A percentile compares a stretch with the other conserved stretches of the same genome.
phyloP scores from a whole-genome alignment of 805 yeast species.

The Kuraishia borneana region DNA sequence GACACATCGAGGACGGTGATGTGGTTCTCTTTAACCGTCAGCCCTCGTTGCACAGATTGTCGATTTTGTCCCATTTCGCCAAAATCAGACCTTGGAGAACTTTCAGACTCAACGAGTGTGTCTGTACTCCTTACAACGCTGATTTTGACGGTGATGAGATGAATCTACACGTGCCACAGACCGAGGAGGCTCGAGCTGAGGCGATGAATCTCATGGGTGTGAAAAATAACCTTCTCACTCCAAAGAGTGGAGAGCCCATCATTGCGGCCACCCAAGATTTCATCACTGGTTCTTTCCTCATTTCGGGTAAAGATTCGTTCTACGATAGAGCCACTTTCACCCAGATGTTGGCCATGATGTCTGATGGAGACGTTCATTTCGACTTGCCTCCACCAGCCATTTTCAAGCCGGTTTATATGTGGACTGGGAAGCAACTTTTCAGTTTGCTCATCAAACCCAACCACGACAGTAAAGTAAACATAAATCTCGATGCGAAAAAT shows the following conservation, averaged over 20 bases:
- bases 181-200: constrained; percentile 97
- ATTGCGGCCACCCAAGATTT: constrained; percentile 99
- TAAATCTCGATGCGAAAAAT: constrained; percentile 89
- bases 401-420: constrained; percentile 74
- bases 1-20: constrained; percentile 97
- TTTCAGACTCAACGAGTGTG: constrained; percentile 94
- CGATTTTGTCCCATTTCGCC: constrained; percentile 92
- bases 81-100: constrained; percentile 98
- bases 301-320: constrained; percentile 88
- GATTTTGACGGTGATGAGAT: constrained; percentile 99
- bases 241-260: constrained; percentile 97
- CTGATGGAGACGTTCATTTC: constrained; percentile 78
- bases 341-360: constrained; percentile 88
- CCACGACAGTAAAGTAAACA: constrained; percentile 59
- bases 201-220: constrained; percentile 99
- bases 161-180: constrained; percentile 98
- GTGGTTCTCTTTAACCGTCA: constrained; percentile 93
- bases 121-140: constrained; percentile 98
- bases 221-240: constrained; percentile 86
- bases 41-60: constrained; percentile 91
- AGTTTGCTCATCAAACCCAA: constrained; percentile 82
- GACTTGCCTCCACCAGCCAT: constrained; percentile 95
- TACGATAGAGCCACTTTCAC: constrained; percentile 79
- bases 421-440: constrained; percentile 98
- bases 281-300: constrained; percentile 90